Conservation (phyloP, 306 rosid species). For the Prunus salicina region DNA sequence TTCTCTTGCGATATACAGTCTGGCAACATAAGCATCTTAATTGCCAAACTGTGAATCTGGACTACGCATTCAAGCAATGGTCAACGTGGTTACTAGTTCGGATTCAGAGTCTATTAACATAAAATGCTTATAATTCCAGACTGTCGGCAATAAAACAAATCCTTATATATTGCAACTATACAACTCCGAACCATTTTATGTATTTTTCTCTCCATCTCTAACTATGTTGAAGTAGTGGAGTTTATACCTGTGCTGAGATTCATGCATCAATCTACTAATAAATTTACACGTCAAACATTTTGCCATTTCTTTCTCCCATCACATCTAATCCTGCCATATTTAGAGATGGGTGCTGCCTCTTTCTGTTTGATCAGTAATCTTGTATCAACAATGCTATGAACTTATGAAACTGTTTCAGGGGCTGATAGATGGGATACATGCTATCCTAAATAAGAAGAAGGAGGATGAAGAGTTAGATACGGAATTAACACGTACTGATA, state of each 20-base stretch:
- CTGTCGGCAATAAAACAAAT: neutral
- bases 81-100: neutral
- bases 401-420: constrained; percentile 48
- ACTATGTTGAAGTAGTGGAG: neutral
- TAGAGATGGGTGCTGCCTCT: neutral
- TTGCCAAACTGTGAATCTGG: neutral
- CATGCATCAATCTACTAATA: no score
- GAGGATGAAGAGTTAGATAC: constrained; percentile 62
- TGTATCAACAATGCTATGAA: neutral
- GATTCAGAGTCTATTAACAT: neutral
- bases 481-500: constrained; percentile 81
- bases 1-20: neutral
- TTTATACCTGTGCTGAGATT: neutral
- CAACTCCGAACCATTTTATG: neutral
- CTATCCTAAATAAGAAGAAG: constrained; percentile 47
- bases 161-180: neutral
- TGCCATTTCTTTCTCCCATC: neutral
- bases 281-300: neutral
- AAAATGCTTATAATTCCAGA: neutral
- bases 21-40: neutral
- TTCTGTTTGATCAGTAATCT: neutral
- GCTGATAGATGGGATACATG: constrained; percentile 64
- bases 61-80: neutral
- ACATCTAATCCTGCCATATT: neutral
- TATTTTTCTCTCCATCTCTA: neutral